Conservation (phyloP, 106 monocot genomes). For the Phalaenopsis equestris region DNA sequence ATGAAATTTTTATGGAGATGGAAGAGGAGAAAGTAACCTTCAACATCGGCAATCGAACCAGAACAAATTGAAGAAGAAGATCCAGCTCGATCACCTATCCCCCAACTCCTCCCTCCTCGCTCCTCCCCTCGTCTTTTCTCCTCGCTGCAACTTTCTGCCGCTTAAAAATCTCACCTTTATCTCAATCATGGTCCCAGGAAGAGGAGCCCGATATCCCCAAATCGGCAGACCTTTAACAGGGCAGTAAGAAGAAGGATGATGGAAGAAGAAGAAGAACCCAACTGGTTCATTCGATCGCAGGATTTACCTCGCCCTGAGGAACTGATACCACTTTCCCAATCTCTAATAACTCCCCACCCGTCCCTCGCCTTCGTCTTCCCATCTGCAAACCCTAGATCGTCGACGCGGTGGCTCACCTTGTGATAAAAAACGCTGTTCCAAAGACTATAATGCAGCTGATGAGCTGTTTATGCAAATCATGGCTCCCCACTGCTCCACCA, state of each 20-base stretch:
- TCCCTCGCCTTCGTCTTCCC: constrained; percentile 39
- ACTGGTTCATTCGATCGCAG: constrained; percentile 38
- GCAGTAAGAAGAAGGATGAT: not conserved
- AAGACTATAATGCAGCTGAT: constrained; percentile 56
- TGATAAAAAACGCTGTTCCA: constrained; percentile 53
- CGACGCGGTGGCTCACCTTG: constrained; percentile 42
- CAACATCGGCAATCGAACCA: not conserved
- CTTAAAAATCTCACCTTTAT: not conserved
- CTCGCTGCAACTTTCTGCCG: not conserved
- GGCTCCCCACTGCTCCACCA: constrained; percentile 21
- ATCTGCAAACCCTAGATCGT: constrained; percentile 18
- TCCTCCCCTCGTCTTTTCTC: not conserved
- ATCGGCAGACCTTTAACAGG: not conserved
- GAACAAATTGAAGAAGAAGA: not conserved
- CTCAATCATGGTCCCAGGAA: not conserved
- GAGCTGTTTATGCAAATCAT: constrained; percentile 22
- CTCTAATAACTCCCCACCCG: constrained; percentile 41
- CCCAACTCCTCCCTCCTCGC: not conserved
- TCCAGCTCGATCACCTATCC: constrained; percentile 8
- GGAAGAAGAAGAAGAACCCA: constrained; percentile 23
- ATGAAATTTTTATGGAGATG: not conserved
- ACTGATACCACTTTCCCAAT: constrained; percentile 42
- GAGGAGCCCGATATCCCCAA: not conserved
- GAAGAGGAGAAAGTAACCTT: not conserved
- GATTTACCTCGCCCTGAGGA: constrained; percentile 41